phyloP scores from a whole-genome alignment of 345 rosid genomes.

The Melastoma malabathricum region DNA sequence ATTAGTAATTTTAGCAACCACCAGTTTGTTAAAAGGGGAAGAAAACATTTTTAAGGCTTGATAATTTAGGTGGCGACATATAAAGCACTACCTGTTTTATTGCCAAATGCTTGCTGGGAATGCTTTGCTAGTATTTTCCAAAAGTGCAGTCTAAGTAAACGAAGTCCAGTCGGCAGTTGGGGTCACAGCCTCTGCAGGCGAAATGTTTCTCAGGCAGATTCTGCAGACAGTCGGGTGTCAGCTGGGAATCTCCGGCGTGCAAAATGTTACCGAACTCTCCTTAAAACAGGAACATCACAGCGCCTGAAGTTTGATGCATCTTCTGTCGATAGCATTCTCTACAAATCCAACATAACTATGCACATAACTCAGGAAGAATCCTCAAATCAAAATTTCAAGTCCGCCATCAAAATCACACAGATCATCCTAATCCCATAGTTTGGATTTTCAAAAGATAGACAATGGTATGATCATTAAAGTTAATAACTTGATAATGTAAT shows the following conservation, averaged over 20 bases:
- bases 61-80: neutral
- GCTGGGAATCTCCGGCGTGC: slow-evolving; percentile 92
- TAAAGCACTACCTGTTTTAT: slow-evolving; percentile 42
- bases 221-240: slow-evolving; percentile 48
- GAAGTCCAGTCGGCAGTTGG: slow-evolving; percentile 47
- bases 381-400: too few species aligned
- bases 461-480: too few species aligned
- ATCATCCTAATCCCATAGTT: too few species aligned
- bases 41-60: too few species aligned
- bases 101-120: slow-evolving; percentile 65
- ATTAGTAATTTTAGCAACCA: neutral
- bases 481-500: too few species aligned
- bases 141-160: slow-evolving; percentile 84
- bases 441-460: too few species aligned
- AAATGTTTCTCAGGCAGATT: slow-evolving; percentile 44
- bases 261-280: slow-evolving; percentile 73
- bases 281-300: slow-evolving; percentile 90
- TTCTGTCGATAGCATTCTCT: slow-evolving; percentile 13
- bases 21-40: neutral
- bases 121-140: slow-evolving; percentile 37
- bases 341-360: neutral
- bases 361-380: neutral
- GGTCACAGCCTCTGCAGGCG: slow-evolving; percentile 31
- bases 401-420: too few species aligned
- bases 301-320: slow-evolving; percentile 42